Base-by-base conservation (phyloP, 2,329 filamentous ascomycete genomes). In the Diaporthe sp. region DNA sequence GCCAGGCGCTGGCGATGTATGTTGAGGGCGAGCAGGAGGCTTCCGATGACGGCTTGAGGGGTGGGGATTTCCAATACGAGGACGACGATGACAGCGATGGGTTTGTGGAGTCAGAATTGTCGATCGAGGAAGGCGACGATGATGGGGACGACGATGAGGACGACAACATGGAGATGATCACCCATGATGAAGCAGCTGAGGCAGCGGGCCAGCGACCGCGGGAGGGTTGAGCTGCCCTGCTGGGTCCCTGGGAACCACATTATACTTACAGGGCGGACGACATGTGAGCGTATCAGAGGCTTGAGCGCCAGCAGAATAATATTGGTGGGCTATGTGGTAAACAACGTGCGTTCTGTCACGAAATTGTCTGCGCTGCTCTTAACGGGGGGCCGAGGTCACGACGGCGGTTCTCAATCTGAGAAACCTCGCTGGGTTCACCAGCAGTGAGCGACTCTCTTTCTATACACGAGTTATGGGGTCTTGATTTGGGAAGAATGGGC, bases 41-140 rank as follows among this genome's bases (percentile, higher is more conserved):
- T n/a, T 73, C 63, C 4, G 59, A 75, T 7, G 51, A 59, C 32
- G 47, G 35, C 17, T 70, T 71, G n/a, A 39, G n/a, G 27, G 65
- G 69, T 25, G 70, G 73, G 22, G 55, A 59, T 27, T 25, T 73
- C 13, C 47, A 68, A 17, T 75, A 77, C 53, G 77, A 74, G 37
- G 75, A 76, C 39, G 78, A 79, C 27, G 78, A 78, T 30, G 79
- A 76, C n/a, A 76, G 68, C 10, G 50, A 66, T 32, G 44, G 8
- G 8, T 63, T 56, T 17, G 19, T 8, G 8, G 71, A 73, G 5
- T 19, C 42, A 10, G 69, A 74, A 12, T 22, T 32, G 22, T 44
- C 59, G 10, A 27, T 32, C 8, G 65, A 66, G 13, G 44, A 75
- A 7, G 70, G 72, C 12, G 75, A 22, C 22, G 61, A 37, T 12